Evolutionary conservation across 129 eudicot species (phyloP).

Genomic region (Pittosporum tobira): DNA sequence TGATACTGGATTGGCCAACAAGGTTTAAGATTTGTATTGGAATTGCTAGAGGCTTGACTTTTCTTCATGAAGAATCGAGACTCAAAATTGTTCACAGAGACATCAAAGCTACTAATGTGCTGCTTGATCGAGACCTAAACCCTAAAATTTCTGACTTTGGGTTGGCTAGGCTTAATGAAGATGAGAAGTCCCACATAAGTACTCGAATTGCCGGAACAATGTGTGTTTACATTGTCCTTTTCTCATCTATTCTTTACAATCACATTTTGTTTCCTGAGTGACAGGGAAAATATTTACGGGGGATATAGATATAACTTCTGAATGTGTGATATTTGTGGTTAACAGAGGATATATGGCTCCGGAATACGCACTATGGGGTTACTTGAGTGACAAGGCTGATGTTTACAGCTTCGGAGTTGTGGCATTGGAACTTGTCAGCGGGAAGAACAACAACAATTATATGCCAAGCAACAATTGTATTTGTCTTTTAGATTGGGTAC

Average conservation of each 20-base stretch:
- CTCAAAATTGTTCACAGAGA: conserved; percentile 76
- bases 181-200: conserved; percentile 68
- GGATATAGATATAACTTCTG: background rate
- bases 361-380: conserved; percentile 83
- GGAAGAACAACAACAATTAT: conserved; percentile 67
- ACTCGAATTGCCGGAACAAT: conserved; percentile 85
- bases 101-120: conserved; percentile 77
- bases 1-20: conserved; percentile 64
- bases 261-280: background rate
- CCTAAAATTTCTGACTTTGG: conserved; percentile 93
- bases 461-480: conserved; percentile 46
- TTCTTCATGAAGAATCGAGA: conserved; percentile 81
- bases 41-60: conserved; percentile 71
- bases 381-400: conserved; percentile 76
- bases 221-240: conserved; percentile 19
- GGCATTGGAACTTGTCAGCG: conserved; percentile 69
- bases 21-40: conserved; percentile 71
- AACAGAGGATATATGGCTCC: conserved; percentile 97
- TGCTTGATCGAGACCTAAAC: conserved; percentile 56
- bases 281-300: background rate
- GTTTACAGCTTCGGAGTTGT: conserved; percentile 85
- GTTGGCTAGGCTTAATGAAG: conserved; percentile 65
- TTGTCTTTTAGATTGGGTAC: conserved; percentile 87
- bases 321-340: conserved; percentile 1
- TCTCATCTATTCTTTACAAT: background rate